phyloP scores from a whole-genome alignment of 192 early-diverging fungal species.

The Rhizophagus sp. region DNA sequence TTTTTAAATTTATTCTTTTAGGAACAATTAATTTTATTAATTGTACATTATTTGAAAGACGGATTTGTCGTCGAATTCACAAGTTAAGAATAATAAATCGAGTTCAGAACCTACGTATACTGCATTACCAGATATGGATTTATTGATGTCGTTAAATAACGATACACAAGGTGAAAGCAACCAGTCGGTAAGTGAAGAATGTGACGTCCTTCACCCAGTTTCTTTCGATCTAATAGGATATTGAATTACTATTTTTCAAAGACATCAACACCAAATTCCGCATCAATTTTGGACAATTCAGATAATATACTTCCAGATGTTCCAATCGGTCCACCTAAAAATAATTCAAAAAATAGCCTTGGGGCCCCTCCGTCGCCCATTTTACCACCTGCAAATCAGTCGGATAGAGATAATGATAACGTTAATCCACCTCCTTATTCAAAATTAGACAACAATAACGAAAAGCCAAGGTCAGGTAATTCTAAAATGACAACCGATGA shows the following conservation, averaged over 20 bases:
- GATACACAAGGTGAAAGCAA: not conserved
- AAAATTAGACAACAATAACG: constrained; percentile 29
- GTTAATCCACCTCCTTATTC: constrained; percentile 30
- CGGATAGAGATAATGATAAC: not conserved
- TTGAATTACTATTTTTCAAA: not conserved
- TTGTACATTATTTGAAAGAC: not conserved
- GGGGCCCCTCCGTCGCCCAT: not conserved
- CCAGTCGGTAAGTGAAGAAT: constrained; percentile 14
- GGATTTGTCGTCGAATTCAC: not conserved
- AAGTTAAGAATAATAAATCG: not conserved
- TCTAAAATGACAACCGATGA: constrained; percentile 40
- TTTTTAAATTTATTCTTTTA: not conserved
- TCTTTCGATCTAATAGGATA: too few species aligned
- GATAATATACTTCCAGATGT: constrained; percentile 12
- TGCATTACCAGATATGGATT: constrained; percentile 9
- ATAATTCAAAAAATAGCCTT: not conserved
- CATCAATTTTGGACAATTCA: not conserved
- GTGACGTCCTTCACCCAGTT: not conserved
- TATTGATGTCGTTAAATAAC: constrained; percentile 19
- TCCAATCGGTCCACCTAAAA: constrained; percentile 22
- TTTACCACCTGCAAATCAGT: not conserved
- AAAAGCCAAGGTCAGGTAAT: constrained; percentile 14
- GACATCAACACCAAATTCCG: not conserved
- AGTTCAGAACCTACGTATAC: not conserved
- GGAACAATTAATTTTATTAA: not conserved